A percentile compares a stretch with the other conserved stretches of the same genome.
These are phyloP conservation scores for Rhodotorula graminis DNA, from an alignment of 768 basidiomycete species.

Conservation along the genomic window DNA sequence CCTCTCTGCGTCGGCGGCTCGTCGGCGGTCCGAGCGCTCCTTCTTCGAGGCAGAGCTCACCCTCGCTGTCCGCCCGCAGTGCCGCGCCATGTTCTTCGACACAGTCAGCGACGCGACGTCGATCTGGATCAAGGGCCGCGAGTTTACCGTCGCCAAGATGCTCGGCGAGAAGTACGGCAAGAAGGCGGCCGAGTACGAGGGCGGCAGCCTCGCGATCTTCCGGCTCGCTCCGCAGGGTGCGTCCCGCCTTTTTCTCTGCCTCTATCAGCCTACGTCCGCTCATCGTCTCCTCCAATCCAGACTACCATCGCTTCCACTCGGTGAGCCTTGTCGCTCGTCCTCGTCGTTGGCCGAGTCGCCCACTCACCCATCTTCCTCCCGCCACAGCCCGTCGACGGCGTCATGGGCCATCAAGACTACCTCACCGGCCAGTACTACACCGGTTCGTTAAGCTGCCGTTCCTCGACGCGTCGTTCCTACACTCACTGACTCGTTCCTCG, in stretches of 20 bases:
- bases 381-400: constrained; percentile 68
- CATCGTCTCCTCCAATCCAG: not conserved
- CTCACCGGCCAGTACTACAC: constrained; percentile 93
- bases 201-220: constrained; percentile 84
- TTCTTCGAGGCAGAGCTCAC: no score
- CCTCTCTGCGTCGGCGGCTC: no score
- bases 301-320: constrained; percentile 37
- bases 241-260: constrained; percentile 80
- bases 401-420: constrained; percentile 72
- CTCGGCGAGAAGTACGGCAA: constrained; percentile 72
- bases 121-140: constrained; percentile 86
- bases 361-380: not conserved
- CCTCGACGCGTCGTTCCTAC: no score
- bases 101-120: constrained; percentile 76
- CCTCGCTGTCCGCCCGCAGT: constrained; percentile 45
- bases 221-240: constrained; percentile 66
- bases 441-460: constrained; percentile 72
- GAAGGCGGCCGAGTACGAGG: constrained; percentile 65
- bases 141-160: constrained; percentile 74
- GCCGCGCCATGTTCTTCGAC: constrained; percentile 90
- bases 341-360: no score
- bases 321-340: not conserved
- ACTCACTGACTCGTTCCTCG: no score
- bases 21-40: no score
- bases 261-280: constrained; percentile 37